Base-by-base conservation (phyloP, 2,329 filamentous ascomycete species). In the Akanthomyces dipterigenus region DNA sequence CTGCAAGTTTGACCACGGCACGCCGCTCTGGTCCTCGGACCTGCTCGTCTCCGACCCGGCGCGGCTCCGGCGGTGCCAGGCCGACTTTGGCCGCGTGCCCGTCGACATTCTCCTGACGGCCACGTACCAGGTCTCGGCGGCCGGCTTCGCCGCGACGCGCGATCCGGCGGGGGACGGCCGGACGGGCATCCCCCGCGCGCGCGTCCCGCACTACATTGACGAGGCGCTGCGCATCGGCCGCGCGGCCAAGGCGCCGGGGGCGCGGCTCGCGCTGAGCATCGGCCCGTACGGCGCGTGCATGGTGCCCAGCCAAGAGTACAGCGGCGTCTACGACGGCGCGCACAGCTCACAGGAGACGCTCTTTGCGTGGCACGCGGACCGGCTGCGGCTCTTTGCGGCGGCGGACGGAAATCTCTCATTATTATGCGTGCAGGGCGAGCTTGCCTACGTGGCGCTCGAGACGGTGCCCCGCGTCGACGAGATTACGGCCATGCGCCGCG, bases 211-310 rank as follows among this genome's bases (percentile, higher is more conserved):
- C 4, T 80, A 77, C 59, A 66, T 83, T 2, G 68, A 76, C n/a
- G 67, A 69, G 3, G 82, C 81, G 1, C 71, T 82, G 22, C 65
- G 67, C 18, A 80, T 82, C 48, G 76, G 76, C 22, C 71, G 73
- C 53, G 65, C 72, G 42, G 77, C 75, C 50, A 68, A 63, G n/a
- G 63, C 61, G 2, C 46, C 51, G 48, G 49, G 49, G 16, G 73
- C 73, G 11, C 69, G 66, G 20, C 70, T 86, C 18, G 86, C 86
- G 14, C 70, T 90, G 51, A 84, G 84, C 66, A 70, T 88, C 6
- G 87, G 87, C 0, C 84, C 87, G 0, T 89, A 89, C 63, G 87
- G 87, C 18, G 86, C 87, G 2, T 83, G 80, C 63, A 88, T 88
- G 83, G 72, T 81, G 20, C 87, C 87, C 1, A 80, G 83, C 31